Base-by-base conservation (phyloP, 495 filamentous ascomycete genomes). In the Jackrogersella multiformis region DNA sequence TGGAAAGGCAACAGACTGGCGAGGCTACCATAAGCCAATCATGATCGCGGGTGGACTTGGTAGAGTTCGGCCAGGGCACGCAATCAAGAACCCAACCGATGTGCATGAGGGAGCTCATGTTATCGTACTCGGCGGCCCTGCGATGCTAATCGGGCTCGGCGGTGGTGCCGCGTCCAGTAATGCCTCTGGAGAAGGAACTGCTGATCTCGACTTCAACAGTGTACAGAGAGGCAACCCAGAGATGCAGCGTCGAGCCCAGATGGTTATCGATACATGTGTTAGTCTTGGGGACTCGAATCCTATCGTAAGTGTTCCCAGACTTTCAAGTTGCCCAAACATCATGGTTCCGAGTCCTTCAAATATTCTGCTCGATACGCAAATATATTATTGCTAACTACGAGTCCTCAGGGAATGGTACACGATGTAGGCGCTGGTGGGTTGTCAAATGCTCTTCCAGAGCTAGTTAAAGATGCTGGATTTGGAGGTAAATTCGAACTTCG, bases 41-140 rank as follows among this genome's bases (percentile, higher is more conserved):
- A 97, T 99, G 93, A 90, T 99, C 80, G 95, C 96, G 57, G 96
- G 95, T 63, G 95, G 96, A 73, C 85, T 97, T 42, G 96, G 95
- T 34, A 96, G 91, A n/a, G 94, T 98, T n/a, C 79, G 96, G 58
- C 94, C 95, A 0, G 88, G 94, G 70, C 90, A 97, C 76, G 93
- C 95, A 4, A 83, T 96, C 46, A 99, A 99, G 77, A 81, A 89
- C 61, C 85, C 87, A 2, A 81, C 85, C 10, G 81, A 91, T 63
- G 94, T 98, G 9, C 86, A 88, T 61, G 86, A 92, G 18, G 93
- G 92, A 6, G 91, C 92, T 38, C 90, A 92, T 76, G 86, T 97
- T 10, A 90, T 98, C 70, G 94, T 97, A 13, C 85, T 99, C 8
- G 95, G 95, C 61, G 95, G 95, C 2, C 95, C 95, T 12, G 94